Base-by-base conservation (phyloP, 306 rosid species). In the Vicia villosa region DNA sequence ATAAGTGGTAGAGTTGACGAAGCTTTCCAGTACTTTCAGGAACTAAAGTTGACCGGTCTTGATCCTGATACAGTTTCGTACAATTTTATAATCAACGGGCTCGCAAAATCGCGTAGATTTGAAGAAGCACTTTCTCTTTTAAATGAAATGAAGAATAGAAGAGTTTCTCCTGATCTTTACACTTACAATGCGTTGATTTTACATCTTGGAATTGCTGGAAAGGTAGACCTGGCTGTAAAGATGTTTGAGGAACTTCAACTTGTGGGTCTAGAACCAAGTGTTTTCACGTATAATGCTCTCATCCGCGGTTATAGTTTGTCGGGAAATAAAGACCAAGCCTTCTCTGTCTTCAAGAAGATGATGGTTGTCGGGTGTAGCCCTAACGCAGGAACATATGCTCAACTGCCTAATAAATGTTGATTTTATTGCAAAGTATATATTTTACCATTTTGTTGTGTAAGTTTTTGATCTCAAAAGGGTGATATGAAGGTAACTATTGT, bases 281-380 rank as follows among this genome's bases (percentile, higher is more conserved):
- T 90, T 77, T 90, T 87, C 84, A 94, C 97, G 17, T 88, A 88
- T 77, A 94, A 94, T 75, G 98, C 97, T 64, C 98, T 94, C 65
- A 94, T 94, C 78, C 86, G 96, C 57, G 95, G 88, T 56, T 85
- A 94, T 56, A 73, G 96, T 74, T 34, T 71, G 66, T 86, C 96
- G 0, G 98, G 86, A 45, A 77, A 85, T 56, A 80, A 82, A 68
- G 94, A 93, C 41, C 83, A 75, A 46, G 98, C 98, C 17, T 93
- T 86, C 69, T 79, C 91, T 22, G 76, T 90, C 66, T 90, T 82
- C 84, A 77, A 84, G 86, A 90, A 86, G 80, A 93, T 93, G 98
- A 84, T 93, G 94, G 85, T 86, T 12, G 90, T 72, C 21, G 98
- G 98, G n/a, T 88, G 94, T 82, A 81, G 79, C 63, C 98, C 97